Conservation (phyloP, 2,329 filamentous ascomycete species). For the Clonostachys chloroleuca region DNA sequence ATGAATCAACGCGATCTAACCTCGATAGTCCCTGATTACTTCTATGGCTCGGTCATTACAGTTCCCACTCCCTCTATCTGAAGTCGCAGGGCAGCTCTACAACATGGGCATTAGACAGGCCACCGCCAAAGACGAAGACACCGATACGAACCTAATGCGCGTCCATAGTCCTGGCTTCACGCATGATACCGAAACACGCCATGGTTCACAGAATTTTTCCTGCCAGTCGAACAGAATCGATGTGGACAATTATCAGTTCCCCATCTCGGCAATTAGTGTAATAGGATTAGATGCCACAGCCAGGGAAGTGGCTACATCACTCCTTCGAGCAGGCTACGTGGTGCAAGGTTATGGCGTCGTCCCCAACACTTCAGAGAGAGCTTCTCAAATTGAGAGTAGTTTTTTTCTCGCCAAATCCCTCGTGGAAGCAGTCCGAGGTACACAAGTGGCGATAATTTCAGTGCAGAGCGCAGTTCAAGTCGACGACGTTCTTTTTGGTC, state of each 20-base stretch:
- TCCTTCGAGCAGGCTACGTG: constrained; percentile 19
- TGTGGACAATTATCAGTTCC: too few species aligned
- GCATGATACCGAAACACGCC: neutral
- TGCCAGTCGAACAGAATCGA: too few species aligned
- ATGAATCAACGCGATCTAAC: too few species aligned
- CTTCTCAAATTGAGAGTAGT: constrained; percentile 13
- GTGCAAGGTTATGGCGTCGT: constrained; percentile 26
- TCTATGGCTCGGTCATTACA: too few species aligned
- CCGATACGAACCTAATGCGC: constrained; percentile 5
- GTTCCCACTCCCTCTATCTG: too few species aligned
- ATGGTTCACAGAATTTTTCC: constrained; percentile 1
- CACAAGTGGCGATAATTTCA: constrained; percentile 25
- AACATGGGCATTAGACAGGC: neutral
- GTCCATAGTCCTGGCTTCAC: neutral
- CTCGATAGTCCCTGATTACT: too few species aligned
- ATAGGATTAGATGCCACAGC: constrained; percentile 31
- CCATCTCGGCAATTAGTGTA: constrained; percentile 21
- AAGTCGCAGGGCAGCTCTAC: too few species aligned
- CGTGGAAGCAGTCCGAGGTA: constrained; percentile 15
- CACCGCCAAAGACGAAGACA: constrained; percentile 2
- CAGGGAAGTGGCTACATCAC: constrained; percentile 26
- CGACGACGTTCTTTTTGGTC: constrained; percentile 21
- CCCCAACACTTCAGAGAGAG: constrained; percentile 17
- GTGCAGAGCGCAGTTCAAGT: constrained; percentile 26
- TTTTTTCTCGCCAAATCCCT: constrained; percentile 14